Evolutionary conservation across 208 protist species (phyloP).

Genomic region (Leishmania gerbilli): DNA sequence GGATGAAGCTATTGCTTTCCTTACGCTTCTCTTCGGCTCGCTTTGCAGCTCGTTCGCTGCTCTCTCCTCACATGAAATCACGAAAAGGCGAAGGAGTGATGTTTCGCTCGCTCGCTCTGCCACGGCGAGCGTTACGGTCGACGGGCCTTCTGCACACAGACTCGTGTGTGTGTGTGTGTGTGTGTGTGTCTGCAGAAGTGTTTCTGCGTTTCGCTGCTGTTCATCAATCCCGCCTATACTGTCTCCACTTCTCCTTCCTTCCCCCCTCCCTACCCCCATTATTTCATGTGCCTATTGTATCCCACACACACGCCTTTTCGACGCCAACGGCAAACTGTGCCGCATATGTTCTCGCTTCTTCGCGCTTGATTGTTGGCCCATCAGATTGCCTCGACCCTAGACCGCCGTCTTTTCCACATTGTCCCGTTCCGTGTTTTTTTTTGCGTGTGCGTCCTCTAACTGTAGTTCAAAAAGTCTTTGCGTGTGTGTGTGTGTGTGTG

Average conservation of each 20-base stretch:
- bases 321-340: neutral
- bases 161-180: neutral
- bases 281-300: neutral
- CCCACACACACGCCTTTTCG: neutral
- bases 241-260: conserved; percentile 2
- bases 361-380: neutral
- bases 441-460: neutral
- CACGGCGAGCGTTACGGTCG: neutral
- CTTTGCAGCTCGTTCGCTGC: neutral
- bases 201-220: neutral
- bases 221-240: neutral
- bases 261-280: neutral
- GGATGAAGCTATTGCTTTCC: neutral
- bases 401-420: neutral
- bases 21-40: neutral
- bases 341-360: neutral
- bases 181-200: neutral
- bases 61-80: neutral
- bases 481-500: neutral
- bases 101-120: neutral
- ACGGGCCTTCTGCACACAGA: no score
- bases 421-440: neutral
- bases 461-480: neutral
- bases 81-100: neutral
- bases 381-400: neutral